These are phyloP conservation scores for Alternaria sp. DNA, from an alignment of 2,329 filamentous ascomycete genomes.

Conservation along the genomic window DNA sequence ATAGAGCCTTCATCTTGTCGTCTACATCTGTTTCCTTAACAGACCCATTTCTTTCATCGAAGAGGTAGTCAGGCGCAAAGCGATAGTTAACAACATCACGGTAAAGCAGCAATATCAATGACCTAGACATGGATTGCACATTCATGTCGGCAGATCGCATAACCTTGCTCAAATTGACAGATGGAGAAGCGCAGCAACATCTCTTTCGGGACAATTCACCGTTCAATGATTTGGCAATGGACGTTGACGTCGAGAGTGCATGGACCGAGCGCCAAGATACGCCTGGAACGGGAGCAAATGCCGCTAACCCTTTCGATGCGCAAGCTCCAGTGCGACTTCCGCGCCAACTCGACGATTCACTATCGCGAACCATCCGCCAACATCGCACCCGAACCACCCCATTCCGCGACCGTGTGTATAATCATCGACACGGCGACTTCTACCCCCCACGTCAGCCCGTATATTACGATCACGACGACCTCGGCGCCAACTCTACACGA, in stretches of 20 bases:
- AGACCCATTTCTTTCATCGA: no score
- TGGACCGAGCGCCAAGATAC: conserved; percentile 17
- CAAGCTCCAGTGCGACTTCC: conserved; percentile 20
- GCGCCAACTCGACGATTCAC: conserved; percentile 20
- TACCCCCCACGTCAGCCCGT: background rate
- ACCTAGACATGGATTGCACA: background rate
- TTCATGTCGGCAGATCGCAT: background rate
- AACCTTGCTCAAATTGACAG: background rate
- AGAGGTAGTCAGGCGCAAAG: background rate
- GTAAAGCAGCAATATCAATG: background rate
- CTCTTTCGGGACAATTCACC: background rate
- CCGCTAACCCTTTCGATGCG: conserved; percentile 18
- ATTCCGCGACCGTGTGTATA: conserved; percentile 1
- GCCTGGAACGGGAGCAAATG: background rate
- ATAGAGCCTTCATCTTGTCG: rapidly evolving
- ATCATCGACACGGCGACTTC: conserved; percentile 3
- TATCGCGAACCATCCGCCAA: conserved; percentile 17
- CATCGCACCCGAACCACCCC: conserved; percentile 18
- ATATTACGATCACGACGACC: conserved; percentile 6
- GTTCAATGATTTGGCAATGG: conserved; percentile 1
- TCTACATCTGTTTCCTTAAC: background rate
- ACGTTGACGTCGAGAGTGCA: conserved; percentile 3
- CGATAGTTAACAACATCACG: background rate
- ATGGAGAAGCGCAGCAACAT: background rate
- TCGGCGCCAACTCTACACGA: background rate